These are phyloP conservation scores for Henningerozyma blattae DNA, from an alignment of 805 yeast genomes.

Conservation along the genomic window DNA sequence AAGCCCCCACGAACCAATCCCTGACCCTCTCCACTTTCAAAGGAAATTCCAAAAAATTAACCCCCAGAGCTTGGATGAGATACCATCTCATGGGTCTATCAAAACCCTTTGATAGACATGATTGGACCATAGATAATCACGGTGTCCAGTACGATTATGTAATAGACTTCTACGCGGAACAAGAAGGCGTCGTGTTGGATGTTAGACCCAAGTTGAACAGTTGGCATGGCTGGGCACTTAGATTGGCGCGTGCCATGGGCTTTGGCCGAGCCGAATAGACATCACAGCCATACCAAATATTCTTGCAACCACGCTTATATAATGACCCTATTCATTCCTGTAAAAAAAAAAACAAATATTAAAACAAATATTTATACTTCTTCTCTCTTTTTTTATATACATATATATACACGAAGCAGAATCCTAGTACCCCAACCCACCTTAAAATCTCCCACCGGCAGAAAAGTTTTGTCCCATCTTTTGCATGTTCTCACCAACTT, in stretches of 20 bases:
- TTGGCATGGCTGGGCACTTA: conserved; percentile 65
- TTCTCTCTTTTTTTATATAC: not conserved
- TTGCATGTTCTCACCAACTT: conserved; percentile 76
- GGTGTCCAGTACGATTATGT: conserved; percentile 80
- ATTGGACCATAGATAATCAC: conserved; percentile 82
- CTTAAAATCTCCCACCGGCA: conserved; percentile 22
- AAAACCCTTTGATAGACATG: conserved; percentile 91
- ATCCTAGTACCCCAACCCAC: too few relatives aligned
- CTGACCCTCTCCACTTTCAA: conserved; percentile 73
- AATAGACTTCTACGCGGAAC: conserved; percentile 67
- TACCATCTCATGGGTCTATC: conserved; percentile 50
- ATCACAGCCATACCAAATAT: not conserved
- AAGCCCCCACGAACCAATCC: conserved; percentile 42
- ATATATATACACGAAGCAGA: too few relatives aligned
- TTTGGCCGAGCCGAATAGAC: conserved; percentile 9
- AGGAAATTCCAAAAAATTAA: conserved; percentile 75
- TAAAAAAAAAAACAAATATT: not conserved
- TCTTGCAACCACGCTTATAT: not conserved
- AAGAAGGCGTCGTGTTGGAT: conserved; percentile 55
- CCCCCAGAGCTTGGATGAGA: conserved; percentile 78
- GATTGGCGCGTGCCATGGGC: conserved; percentile 55
- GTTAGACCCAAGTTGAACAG: conserved; percentile 85
- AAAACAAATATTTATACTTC: too few relatives aligned
- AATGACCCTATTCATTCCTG: too few relatives aligned
- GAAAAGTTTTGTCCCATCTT: conserved; percentile 34